phyloP scores from a whole-genome alignment of 1,139 yeast species.

The Nakaseomyces sp. region DNA sequence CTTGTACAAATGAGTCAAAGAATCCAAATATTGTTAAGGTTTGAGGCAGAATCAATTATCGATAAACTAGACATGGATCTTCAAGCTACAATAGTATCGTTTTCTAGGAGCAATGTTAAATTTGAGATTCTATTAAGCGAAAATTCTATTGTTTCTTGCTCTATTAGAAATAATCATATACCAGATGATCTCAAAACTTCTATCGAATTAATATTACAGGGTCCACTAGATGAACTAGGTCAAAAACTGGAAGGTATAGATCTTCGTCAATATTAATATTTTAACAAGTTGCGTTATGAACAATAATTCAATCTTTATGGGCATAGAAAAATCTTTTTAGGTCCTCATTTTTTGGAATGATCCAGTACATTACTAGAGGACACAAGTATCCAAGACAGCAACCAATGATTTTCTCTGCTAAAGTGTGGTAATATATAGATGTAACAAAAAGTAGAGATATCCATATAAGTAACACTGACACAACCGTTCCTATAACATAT shows the following conservation, averaged over 20 bases:
- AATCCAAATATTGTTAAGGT: slow-evolving; percentile 13
- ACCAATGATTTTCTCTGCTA: slow-evolving; percentile 48
- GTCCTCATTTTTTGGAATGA: slow-evolving; percentile 17
- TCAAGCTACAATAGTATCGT: slow-evolving; percentile 17
- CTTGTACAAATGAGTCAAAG: slow-evolving; percentile 12
- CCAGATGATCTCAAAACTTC: slow-evolving; percentile 6
- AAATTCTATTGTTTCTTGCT: slow-evolving; percentile 15
- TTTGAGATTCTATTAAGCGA: slow-evolving; percentile 14
- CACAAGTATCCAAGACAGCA: slow-evolving; percentile 39
- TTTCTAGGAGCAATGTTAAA: slow-evolving; percentile 10
- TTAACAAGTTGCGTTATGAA: too few species aligned
- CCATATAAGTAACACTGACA: slow-evolving; percentile 35
- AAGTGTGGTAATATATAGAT: slow-evolving; percentile 54
- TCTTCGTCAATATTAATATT: too few species aligned
- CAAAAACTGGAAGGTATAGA: slow-evolving; percentile 10
- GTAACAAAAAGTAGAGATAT: slow-evolving; percentile 42
- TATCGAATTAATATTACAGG: slow-evolving; percentile 13
- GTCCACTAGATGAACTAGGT: slow-evolving; percentile 15
- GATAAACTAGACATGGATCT: slow-evolving; percentile 18
- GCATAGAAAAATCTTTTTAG: slow-evolving; percentile 16
- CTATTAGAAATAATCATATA: slow-evolving; percentile 9
- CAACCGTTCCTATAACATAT: slow-evolving; percentile 9
- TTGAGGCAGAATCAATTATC: slow-evolving; percentile 14
- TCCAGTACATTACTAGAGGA: slow-evolving; percentile 33
- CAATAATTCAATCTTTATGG: background rate